Evolutionary conservation across 164 flowering plant species (phyloP).

Genomic region (Vitis rupestris): DNA sequence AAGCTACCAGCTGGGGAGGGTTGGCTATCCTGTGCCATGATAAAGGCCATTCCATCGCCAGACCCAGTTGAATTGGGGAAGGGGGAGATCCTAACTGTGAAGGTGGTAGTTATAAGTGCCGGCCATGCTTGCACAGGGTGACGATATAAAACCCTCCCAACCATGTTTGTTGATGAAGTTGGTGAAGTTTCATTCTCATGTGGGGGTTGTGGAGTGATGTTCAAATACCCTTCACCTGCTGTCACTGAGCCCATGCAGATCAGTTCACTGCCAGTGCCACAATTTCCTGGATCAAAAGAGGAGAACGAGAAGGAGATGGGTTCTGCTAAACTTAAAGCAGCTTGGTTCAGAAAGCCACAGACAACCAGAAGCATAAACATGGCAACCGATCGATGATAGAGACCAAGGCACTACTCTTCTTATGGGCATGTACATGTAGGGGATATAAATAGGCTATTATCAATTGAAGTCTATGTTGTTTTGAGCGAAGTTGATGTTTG

Average conservation of each 20-base stretch:
- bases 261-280: constrained; percentile 25
- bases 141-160: constrained; percentile 40
- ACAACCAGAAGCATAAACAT: constrained; percentile 29
- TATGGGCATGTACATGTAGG: neutral
- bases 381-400: neutral
- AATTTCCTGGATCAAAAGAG: constrained; percentile 31
- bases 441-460: too few relatives aligned
- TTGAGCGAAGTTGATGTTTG: too few relatives aligned
- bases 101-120: constrained; percentile 39
- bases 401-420: too few relatives aligned
- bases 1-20: constrained; percentile 39
- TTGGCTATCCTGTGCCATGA: constrained; percentile 33
- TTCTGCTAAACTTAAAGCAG: constrained; percentile 11
- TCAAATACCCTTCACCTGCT: constrained; percentile 27
- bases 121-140: constrained; percentile 47
- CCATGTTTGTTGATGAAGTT: neutral
- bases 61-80: constrained; percentile 17
- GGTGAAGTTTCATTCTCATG: constrained; percentile 3
- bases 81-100: constrained; percentile 35
- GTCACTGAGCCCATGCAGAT: constrained; percentile 43
- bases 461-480: too few relatives aligned
- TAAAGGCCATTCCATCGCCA: constrained; percentile 59
- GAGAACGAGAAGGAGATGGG: constrained; percentile 27
- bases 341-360: constrained; percentile 16
- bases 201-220: constrained; percentile 28